Evolutionary conservation across 768 basidiomycete genomes (phyloP), one percentile per base, ranked within the genome.

Genomic region (Leucogyrophana mollusca): DNA sequence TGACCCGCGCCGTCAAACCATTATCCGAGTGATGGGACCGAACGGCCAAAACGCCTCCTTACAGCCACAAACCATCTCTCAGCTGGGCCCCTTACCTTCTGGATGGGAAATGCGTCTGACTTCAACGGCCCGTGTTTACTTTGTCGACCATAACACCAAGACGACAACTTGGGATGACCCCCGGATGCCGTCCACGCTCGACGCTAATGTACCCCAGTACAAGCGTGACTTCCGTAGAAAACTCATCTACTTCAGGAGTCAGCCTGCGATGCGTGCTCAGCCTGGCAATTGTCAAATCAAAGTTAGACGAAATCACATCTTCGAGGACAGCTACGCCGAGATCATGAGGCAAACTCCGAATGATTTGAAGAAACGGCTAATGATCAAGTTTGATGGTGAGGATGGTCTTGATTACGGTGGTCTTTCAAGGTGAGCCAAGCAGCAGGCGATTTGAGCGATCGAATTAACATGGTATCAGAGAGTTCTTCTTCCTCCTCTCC

Each of bases 21-120:
- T 98, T 50, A 87, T 98, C 49, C 93, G 95, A 52, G 94, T 97
- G 39, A 90, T 98, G 85, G 94, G 92, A 16, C 92, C 94, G 17
- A 84, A 83, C 58, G 94, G 94, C 9, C 90, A 90, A 67, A 89
- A 88, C 53, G 72, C 92, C 13, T 80, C 87, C 4, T 73, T 94
- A 21, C 94, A 97, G 64, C 92, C 94, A 8, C 94, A 97, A 66
- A 87, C 94, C 9, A 95, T 98, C 46, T 90, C 91, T 9, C 95
- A 97, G 62, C 86, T 99, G 18, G 96, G 96, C 3, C 96, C 96
- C 22, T 69, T 99, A 17, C 96, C 96, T 4, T 94, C 90, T 34
- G 96, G 96, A 45, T 99, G 96, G 96, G 96, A 99, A 69, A 99
- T 99, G 96, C 91, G 96, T 37, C 87, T 99, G 43, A 99, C 96